Percentiles rank a stretch among this genome's conserved stretches.
phyloP scores from a whole-genome alignment of 2,329 filamentous ascomycete genomes.

The Hortaea sp. region DNA sequence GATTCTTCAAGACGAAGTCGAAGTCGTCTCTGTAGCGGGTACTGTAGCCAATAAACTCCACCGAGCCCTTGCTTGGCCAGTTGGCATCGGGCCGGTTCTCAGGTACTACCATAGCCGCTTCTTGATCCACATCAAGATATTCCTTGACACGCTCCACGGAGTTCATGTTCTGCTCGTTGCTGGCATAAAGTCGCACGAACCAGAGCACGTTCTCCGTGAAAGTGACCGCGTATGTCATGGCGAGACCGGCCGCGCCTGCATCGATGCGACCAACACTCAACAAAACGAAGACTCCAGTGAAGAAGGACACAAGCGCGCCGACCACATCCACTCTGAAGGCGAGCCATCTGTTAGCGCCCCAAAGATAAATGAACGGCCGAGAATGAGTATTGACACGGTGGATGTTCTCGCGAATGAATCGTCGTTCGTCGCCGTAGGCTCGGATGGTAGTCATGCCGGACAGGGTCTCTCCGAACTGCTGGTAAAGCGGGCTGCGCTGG shows the following conservation, averaged over 20 bases:
- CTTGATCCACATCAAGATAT: slow-evolving; percentile 92
- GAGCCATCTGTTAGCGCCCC: slow-evolving; percentile 95
- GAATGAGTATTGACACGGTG: slow-evolving; percentile 79
- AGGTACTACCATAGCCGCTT: slow-evolving; percentile 68
- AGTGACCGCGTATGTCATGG: slow-evolving; percentile 88
- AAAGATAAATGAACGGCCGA: slow-evolving; percentile 89
- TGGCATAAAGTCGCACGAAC: slow-evolving; percentile 86
- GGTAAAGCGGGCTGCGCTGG: slow-evolving; percentile 87
- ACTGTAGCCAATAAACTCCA: slow-evolving; percentile 82
- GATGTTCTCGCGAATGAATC: slow-evolving; percentile 89
- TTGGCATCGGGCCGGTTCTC: slow-evolving; percentile 65
- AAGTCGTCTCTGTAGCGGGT: slow-evolving; percentile 83
- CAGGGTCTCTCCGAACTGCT: slow-evolving; percentile 94
- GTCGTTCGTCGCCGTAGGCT: slow-evolving; percentile 85
- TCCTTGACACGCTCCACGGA: slow-evolving; percentile 96
- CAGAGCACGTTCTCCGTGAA: slow-evolving; percentile 96
- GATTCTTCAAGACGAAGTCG: slow-evolving; percentile 71
- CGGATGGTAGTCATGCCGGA: slow-evolving; percentile 93
- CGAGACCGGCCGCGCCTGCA: slow-evolving; percentile 83
- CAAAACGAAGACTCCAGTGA: slow-evolving; percentile 84
- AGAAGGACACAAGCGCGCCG: slow-evolving; percentile 87
- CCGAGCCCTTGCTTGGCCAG: slow-evolving; percentile 78
- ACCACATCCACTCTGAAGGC: slow-evolving; percentile 83
- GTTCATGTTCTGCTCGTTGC: slow-evolving; percentile 99
- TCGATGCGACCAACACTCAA: slow-evolving; percentile 73